Evolutionary conservation across 768 basidiomycete genomes (phyloP).

Genomic region (Kwoniella europaea): DNA sequence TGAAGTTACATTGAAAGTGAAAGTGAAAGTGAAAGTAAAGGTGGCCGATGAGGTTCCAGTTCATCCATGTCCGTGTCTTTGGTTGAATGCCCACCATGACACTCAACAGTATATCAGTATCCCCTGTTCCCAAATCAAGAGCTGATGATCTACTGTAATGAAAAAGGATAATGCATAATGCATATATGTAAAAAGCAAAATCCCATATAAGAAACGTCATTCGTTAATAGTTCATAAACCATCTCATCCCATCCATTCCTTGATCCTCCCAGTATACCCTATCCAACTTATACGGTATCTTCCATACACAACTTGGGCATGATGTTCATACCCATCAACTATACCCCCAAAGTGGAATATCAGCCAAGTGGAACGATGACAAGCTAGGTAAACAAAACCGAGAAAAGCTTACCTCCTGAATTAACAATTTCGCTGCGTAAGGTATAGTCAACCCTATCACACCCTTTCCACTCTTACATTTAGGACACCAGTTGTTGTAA

Average conservation of each 20-base stretch:
- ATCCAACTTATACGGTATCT: conserved; percentile 63
- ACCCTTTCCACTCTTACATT: conserved; percentile 95
- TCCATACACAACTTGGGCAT: conserved; percentile 86
- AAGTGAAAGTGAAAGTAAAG: too few relatives aligned
- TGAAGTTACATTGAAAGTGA: too few relatives aligned
- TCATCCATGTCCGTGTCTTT: too few relatives aligned
- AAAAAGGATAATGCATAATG: not conserved
- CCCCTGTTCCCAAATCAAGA: too few relatives aligned
- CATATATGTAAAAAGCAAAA: not conserved
- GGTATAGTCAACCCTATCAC: conserved; percentile 95
- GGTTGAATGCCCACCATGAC: too few relatives aligned
- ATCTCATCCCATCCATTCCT: conserved; percentile 10
- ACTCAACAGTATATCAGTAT: too few relatives aligned
- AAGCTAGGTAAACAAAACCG: not conserved
- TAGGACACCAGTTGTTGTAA: conserved; percentile 79
- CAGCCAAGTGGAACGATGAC: conserved; percentile 11
- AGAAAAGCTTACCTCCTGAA: conserved; percentile 56
- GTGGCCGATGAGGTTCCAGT: too few relatives aligned
- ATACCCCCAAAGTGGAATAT: not conserved
- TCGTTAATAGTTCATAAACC: not conserved
- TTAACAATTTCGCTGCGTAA: conserved; percentile 80
- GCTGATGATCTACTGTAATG: too few relatives aligned
- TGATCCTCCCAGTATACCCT: not conserved
- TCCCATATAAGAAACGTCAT: not conserved
- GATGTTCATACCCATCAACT: conserved; percentile 98